Evolutionary conservation across 2,329 filamentous ascomycete genomes (phyloP).

Genomic region (Helicocarpus griseus): DNA sequence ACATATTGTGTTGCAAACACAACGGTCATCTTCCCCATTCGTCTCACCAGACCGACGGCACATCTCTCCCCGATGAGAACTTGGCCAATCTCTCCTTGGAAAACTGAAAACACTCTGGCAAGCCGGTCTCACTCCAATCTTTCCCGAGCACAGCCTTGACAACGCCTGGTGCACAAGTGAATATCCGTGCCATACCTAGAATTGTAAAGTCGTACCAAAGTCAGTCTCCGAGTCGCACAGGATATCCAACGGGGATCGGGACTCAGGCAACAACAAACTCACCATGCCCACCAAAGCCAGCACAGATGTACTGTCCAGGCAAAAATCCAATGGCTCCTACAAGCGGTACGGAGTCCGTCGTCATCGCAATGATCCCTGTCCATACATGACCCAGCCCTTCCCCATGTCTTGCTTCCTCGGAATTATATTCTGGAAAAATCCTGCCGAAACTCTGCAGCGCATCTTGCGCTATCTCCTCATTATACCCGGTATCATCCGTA

Average conservation of each 20-base stretch:
- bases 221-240: neutral
- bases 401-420: conserved; percentile 6
- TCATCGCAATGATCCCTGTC: neutral
- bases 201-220: neutral
- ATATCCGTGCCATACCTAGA: neutral
- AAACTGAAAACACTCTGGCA: neutral
- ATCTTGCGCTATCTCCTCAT: neutral
- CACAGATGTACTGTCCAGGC: neutral
- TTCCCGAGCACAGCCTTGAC: neutral
- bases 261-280: neutral
- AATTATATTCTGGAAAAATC: neutral
- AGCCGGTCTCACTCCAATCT: neutral
- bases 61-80: neutral
- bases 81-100: neutral
- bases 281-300: neutral
- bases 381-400: conserved; percentile 5
- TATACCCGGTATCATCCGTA: neutral
- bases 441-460: neutral
- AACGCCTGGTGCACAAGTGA: neutral
- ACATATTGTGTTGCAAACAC: neutral
- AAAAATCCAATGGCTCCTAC: neutral
- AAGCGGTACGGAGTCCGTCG: neutral
- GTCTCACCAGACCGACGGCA: neutral
- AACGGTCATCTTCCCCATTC: neutral
- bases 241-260: too few species aligned